Percentiles rank a stretch among this genome's conserved stretches.
Conservation (phyloP, 1,284 basidiomycete genomes). For the Melampsora occidentalis region DNA sequence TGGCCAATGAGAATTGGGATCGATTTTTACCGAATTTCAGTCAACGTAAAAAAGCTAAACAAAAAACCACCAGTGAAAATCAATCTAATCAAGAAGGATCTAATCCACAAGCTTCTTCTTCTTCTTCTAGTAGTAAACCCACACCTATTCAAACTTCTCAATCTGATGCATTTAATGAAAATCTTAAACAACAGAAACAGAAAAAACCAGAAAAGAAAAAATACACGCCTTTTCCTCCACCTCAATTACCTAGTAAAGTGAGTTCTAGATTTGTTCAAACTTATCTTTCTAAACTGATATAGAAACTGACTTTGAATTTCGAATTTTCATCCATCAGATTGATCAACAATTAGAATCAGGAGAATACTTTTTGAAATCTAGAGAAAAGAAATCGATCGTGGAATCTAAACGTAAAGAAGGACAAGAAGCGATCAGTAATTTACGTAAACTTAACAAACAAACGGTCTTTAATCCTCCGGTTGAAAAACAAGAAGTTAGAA, state of each 20-base stretch:
- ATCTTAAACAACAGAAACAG: slow-evolving; percentile 54
- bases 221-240: slow-evolving; percentile 98
- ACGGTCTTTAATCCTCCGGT: not conserved
- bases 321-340: slow-evolving; percentile 56
- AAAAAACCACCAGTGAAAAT: slow-evolving; percentile 61
- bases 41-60: slow-evolving; percentile 81
- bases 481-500: not conserved
- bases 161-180: slow-evolving; percentile 12
- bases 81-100: slow-evolving; percentile 5
- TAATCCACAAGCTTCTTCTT: slow-evolving; percentile 45
- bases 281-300: too few species aligned
- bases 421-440: not conserved
- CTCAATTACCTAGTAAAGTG: slow-evolving; percentile 87
- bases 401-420: not conserved
- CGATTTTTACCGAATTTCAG: slow-evolving; percentile 96
- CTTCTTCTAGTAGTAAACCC: slow-evolving; percentile 31
- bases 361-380: slow-evolving; percentile 93
- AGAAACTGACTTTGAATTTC: too few species aligned
- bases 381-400: slow-evolving; percentile 64
- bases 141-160: slow-evolving; percentile 7
- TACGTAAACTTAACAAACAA: slow-evolving; percentile 1
- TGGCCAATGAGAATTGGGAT: slow-evolving; percentile 92
- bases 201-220: slow-evolving; percentile 70
- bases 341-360: slow-evolving; percentile 92
- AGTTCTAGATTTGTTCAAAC: slow-evolving; percentile 38